phyloP scores from a whole-genome alignment of 306 rosid species.

The Cucumis hystrix region DNA sequence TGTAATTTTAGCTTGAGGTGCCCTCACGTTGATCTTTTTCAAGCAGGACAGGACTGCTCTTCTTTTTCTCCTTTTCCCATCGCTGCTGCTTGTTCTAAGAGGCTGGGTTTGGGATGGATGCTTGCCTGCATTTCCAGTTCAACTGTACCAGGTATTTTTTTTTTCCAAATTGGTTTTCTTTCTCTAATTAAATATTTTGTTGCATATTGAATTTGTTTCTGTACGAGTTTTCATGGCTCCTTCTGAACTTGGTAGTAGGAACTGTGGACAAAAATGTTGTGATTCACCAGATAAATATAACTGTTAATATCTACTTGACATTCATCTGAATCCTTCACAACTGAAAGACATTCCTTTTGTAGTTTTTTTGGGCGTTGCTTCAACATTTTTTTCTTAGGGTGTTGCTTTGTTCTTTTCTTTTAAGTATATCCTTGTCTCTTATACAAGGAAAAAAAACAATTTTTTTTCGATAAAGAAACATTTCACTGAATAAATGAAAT shows the following conservation, averaged over 20 bases:
- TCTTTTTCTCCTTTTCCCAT: conserved; percentile 82
- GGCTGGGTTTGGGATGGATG: conserved; percentile 94
- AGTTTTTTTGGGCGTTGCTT: neutral
- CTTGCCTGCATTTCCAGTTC: conserved; percentile 91
- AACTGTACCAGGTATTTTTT: conserved; percentile 67
- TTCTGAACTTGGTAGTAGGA: neutral
- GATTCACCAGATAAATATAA: neutral
- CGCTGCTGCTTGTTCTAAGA: conserved; percentile 58
- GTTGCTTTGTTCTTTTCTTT: neutral
- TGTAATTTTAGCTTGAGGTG: neutral
- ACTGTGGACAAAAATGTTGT: neutral
- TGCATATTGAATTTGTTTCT: neutral
- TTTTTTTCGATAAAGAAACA: too few relatives aligned
- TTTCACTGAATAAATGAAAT: too few relatives aligned
- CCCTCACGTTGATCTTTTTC: conserved; percentile 17
- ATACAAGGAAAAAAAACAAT: neutral
- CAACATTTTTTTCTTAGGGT: neutral
- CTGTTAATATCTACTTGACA: neutral
- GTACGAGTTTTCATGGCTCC: neutral
- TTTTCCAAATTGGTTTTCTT: neutral
- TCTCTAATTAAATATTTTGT: neutral
- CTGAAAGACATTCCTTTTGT: neutral
- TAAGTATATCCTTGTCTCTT: neutral
- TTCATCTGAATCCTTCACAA: neutral
- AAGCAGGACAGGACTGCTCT: conserved; percentile 92